Evolutionary conservation across 306 rosid species (phyloP).

Genomic region (Cucurbita ficifolia): DNA sequence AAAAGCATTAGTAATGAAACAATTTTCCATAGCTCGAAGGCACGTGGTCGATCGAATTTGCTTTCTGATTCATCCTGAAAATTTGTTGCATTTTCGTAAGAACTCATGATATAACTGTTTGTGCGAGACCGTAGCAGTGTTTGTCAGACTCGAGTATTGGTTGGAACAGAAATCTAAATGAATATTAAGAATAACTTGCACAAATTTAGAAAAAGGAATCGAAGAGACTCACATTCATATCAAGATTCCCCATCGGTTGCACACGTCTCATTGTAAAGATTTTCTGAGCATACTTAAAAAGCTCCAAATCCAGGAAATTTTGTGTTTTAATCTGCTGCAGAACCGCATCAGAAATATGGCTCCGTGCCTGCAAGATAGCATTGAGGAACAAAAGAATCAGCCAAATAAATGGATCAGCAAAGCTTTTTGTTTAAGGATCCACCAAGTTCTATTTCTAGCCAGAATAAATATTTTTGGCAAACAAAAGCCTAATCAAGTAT

Average conservation of each 20-base stretch:
- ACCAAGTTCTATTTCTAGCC: not conserved
- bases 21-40: slow-evolving; percentile 24
- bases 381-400: not conserved
- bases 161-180: not conserved
- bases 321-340: slow-evolving; percentile 48
- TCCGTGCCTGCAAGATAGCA: slow-evolving; percentile 54
- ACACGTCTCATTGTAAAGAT: slow-evolving; percentile 48
- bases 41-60: slow-evolving; percentile 15
- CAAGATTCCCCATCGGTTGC: slow-evolving; percentile 18
- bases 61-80: slow-evolving; percentile 48
- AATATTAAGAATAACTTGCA: not conserved
- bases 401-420: not conserved
- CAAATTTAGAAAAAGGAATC: not conserved
- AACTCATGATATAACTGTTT: not conserved
- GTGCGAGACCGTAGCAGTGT: not conserved
- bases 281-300: slow-evolving; percentile 51
- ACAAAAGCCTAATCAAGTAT: not conserved
- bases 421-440: not conserved
- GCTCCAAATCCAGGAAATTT: slow-evolving; percentile 81
- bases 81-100: not conserved
- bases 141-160: not conserved
- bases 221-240: slow-evolving; percentile 31
- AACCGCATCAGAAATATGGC: slow-evolving; percentile 39
- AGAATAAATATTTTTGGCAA: not conserved
- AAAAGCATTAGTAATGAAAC: slow-evolving; percentile 20